Percentiles rank a stretch among this genome's conserved stretches.
phyloP scores from a whole-genome alignment of 1,139 yeast genomes.

The Blastobotrys malaysiensis region DNA sequence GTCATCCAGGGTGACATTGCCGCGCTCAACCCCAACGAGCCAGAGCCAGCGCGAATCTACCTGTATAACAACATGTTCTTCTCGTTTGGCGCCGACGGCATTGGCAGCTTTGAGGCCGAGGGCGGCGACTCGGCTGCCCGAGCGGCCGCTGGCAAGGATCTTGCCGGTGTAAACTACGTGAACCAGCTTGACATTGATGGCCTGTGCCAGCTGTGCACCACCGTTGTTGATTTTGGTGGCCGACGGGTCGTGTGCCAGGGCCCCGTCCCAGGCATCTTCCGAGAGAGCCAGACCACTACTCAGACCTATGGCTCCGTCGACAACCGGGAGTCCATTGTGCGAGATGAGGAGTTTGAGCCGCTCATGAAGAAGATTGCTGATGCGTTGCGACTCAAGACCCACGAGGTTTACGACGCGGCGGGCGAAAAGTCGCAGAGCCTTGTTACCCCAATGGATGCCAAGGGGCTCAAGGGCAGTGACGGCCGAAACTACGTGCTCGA shows the following conservation, averaged over 20 bases:
- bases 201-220: slow-evolving; percentile 66
- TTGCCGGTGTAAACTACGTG: slow-evolving; percentile 62
- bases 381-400: slow-evolving; percentile 72
- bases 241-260: slow-evolving; percentile 86
- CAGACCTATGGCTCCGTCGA: slow-evolving; percentile 71
- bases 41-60: slow-evolving; percentile 54
- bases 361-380: slow-evolving; percentile 61
- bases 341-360: slow-evolving; percentile 47
- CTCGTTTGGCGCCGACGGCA: slow-evolving; percentile 72
- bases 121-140: slow-evolving; percentile 90
- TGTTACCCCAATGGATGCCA: slow-evolving; percentile 69
- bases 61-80: slow-evolving; percentile 82
- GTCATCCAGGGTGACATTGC: slow-evolving; percentile 67
- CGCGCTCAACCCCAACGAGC: slow-evolving; percentile 78
- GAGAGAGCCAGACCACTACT: slow-evolving; percentile 40
- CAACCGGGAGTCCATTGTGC: slow-evolving; percentile 46
- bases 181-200: slow-evolving; percentile 63
- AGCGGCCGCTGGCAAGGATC: slow-evolving; percentile 73
- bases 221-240: slow-evolving; percentile 86
- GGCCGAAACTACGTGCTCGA: slow-evolving; percentile 82
- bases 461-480: slow-evolving; percentile 83
- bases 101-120: slow-evolving; percentile 54
- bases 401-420: slow-evolving; percentile 46
- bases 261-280: slow-evolving; percentile 94
- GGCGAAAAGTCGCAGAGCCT: slow-evolving; percentile 41